These are phyloP conservation scores for Hippophae tibetana DNA, from an alignment of 306 rosid species.

Conservation along the genomic window DNA sequence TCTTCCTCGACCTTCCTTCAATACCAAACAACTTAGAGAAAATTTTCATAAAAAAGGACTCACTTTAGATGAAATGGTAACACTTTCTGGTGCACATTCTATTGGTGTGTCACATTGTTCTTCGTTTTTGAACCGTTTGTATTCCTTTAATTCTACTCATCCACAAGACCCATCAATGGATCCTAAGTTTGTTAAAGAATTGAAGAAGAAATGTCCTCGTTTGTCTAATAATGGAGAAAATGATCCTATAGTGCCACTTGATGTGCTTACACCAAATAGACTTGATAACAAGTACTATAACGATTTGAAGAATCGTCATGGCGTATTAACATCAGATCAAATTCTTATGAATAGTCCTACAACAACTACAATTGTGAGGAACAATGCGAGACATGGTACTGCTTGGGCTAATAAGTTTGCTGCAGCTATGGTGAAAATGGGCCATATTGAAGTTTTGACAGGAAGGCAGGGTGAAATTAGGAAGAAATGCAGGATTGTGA, in stretches of 20 bases:
- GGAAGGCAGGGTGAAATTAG: constrained; percentile 28
- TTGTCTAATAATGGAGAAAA: neutral
- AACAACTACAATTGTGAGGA: constrained; percentile 17
- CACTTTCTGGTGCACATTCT: constrained; percentile 39
- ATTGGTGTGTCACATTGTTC: constrained; percentile 35
- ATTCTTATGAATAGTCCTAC: constrained; percentile 19
- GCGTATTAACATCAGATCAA: constrained; percentile 23
- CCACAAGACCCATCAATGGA: constrained; percentile 36
- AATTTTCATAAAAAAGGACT: constrained; percentile 18
- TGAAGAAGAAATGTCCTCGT: constrained; percentile 24
- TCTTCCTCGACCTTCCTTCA: constrained; percentile 17
- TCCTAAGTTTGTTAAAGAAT: constrained; percentile 18
- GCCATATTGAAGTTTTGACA: constrained; percentile 25
- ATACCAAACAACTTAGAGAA: constrained; percentile 10
- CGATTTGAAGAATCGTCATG: constrained; percentile 15
- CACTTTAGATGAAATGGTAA: constrained; percentile 32
- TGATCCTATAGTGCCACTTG: constrained; percentile 10
- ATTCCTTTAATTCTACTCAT: constrained; percentile 27
- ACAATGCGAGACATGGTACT: constrained; percentile 16
- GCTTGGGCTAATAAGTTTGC: constrained; percentile 29
- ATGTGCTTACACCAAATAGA: constrained; percentile 16
- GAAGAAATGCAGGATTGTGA: constrained; percentile 24
- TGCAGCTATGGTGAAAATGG: constrained; percentile 35
- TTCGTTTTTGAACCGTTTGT: constrained; percentile 17
- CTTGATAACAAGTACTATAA: constrained; percentile 25